Evolutionary conservation across 805 yeast genomes (phyloP).

Genomic region (Cyberlindnera subsufficiens): DNA sequence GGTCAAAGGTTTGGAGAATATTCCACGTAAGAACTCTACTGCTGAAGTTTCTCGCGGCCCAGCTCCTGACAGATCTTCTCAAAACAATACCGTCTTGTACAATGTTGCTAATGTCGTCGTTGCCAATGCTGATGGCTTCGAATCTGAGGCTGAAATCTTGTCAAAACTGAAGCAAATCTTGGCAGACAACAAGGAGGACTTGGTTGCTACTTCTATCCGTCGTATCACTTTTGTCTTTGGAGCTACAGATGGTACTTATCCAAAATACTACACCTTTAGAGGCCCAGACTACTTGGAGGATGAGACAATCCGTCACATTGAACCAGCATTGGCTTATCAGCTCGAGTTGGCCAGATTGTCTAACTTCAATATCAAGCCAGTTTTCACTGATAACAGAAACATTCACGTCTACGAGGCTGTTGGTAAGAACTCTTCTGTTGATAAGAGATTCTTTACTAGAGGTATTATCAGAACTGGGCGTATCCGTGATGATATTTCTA

Average conservation of each 20-base stretch:
- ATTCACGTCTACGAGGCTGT: slow-evolving; percentile 96
- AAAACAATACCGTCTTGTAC: slow-evolving; percentile 37
- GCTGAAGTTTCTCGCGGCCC: slow-evolving; percentile 34
- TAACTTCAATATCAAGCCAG: slow-evolving; percentile 91
- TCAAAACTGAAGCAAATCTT: slow-evolving; percentile 58
- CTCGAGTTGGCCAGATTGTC: slow-evolving; percentile 90
- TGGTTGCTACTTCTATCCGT: slow-evolving; percentile 70
- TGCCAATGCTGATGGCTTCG: slow-evolving; percentile 67
- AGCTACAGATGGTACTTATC: slow-evolving; percentile 78
- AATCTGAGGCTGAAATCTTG: slow-evolving; percentile 62
- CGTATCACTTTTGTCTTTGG: slow-evolving; percentile 92
- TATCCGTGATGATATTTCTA: slow-evolving; percentile 86
- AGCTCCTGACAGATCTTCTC: slow-evolving; percentile 39
- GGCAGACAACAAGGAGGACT: slow-evolving; percentile 63
- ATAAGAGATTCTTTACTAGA: slow-evolving; percentile 93
- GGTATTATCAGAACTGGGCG: slow-evolving; percentile 97
- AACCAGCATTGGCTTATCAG: slow-evolving; percentile 97
- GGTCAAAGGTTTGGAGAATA: slow-evolving; percentile 63
- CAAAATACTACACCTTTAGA: slow-evolving; percentile 92
- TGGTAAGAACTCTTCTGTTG: slow-evolving; percentile 89
- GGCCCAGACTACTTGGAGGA: slow-evolving; percentile 85
- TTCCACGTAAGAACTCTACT: slow-evolving; percentile 42
- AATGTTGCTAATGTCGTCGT: slow-evolving; percentile 84
- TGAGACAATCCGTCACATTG: slow-evolving; percentile 92
- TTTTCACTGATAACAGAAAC: slow-evolving; percentile 93